Percentiles rank a stretch among this genome's conserved stretches.
These are phyloP conservation scores for Monosporascus ibericus DNA, from an alignment of 2,329 filamentous ascomycete species.

Conservation along the genomic window DNA sequence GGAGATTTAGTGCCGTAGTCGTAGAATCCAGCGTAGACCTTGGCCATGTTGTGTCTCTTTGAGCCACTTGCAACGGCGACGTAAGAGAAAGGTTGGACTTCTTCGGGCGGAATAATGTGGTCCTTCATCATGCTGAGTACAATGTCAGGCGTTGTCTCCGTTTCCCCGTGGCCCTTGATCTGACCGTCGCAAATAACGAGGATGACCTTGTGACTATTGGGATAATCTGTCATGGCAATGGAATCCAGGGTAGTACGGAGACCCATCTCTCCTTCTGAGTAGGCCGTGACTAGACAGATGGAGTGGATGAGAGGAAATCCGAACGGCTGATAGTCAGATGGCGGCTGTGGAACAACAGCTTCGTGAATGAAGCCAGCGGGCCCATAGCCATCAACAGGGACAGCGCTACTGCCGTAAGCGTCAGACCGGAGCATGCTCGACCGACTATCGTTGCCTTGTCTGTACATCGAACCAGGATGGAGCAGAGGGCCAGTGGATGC, in stretches of 20 bases:
- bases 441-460: constrained; percentile 55
- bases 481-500: constrained; percentile 67
- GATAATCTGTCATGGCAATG: constrained; percentile 94
- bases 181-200: constrained; percentile 95
- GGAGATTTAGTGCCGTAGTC: constrained; percentile 80
- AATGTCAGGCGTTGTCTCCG: constrained; percentile 81
- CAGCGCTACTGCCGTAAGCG: constrained; percentile 47
- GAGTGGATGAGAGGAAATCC: constrained; percentile 90
- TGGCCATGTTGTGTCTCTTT: constrained; percentile 99
- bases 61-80: constrained; percentile 92
- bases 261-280: constrained; percentile 91
- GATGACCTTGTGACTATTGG: constrained; percentile 97
- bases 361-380: constrained; percentile 96
- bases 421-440: constrained; percentile 60
- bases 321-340: constrained; percentile 94
- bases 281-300: constrained; percentile 92
- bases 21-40: constrained; percentile 97
- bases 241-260: constrained; percentile 93
- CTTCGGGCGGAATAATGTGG: constrained; percentile 68
- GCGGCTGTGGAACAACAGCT: constrained; percentile 89
- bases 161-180: constrained; percentile 92
- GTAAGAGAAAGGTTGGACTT: constrained; percentile 89
- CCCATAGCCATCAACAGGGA: constrained; percentile 62
- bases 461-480: constrained; percentile 67
- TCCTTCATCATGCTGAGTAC: constrained; percentile 93